These are phyloP conservation scores for Dactylellina parvicollis DNA, from an alignment of 2,329 filamentous ascomycete genomes.

Conservation along the genomic window DNA sequence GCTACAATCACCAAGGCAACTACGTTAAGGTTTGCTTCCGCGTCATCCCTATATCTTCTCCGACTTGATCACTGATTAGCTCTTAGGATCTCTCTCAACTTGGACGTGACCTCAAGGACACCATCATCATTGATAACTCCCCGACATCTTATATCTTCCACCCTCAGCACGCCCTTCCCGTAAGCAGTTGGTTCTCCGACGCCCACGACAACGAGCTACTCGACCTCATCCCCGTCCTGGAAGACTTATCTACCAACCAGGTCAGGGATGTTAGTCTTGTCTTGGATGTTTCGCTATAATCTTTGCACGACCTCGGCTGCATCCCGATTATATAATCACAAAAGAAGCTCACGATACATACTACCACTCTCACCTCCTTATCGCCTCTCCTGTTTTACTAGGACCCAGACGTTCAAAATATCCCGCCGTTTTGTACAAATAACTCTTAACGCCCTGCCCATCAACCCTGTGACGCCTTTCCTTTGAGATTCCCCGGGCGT, in stretches of 20 bases:
- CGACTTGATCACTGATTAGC: constrained; percentile 27
- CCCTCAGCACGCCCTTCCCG: constrained; percentile 96
- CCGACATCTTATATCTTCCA: constrained; percentile 99
- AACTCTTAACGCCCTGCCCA: constrained; percentile 45
- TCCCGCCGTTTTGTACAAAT: constrained; percentile 49
- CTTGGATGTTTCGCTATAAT: constrained; percentile 80
- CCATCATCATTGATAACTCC: constrained; percentile 99
- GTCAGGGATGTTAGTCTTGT: constrained; percentile 97
- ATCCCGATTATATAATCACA: constrained; percentile 29
- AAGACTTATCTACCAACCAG: constrained; percentile 88
- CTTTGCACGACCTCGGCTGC: constrained; percentile 20
- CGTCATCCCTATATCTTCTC: neutral
- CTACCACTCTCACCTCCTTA: constrained; percentile 39
- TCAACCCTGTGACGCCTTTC: constrained; percentile 39
- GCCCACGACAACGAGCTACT: constrained; percentile 98
- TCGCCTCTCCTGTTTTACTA: constrained; percentile 34
- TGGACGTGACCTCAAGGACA: constrained; percentile 92
- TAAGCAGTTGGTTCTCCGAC: constrained; percentile 99
- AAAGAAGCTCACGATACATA: constrained; percentile 54
- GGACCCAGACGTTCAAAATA: constrained; percentile 32
- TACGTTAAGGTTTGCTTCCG: constrained; percentile 80
- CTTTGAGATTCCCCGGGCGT: constrained; percentile 41
- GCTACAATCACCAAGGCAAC: constrained; percentile 99
- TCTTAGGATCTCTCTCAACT: constrained; percentile 88
- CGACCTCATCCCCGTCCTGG: constrained; percentile 95